Percentiles rank a stretch among this genome's conserved stretches.
phyloP scores from a whole-genome alignment of 1,284 basidiomycete species.

The Melampsora americana region DNA sequence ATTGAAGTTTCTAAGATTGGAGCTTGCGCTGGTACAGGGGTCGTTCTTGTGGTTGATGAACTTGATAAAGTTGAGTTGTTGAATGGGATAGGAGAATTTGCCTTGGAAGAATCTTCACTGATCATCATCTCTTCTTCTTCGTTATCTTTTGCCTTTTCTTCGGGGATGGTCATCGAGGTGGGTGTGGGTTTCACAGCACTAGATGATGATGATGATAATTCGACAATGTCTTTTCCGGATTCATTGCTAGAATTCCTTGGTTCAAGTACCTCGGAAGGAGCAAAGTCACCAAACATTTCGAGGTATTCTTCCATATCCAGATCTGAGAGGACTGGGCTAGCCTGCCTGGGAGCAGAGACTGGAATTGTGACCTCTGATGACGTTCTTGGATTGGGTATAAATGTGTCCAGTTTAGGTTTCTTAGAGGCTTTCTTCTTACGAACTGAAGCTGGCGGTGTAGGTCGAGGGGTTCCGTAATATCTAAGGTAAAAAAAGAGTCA shows the following conservation, averaged over 20 bases:
- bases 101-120: background rate
- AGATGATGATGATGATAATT: no score
- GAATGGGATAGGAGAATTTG: background rate
- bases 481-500: background rate
- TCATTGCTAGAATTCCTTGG: background rate
- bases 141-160: background rate
- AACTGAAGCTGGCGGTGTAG: conserved; percentile 1
- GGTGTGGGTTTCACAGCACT: background rate
- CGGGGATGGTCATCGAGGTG: background rate
- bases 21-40: background rate
- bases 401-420: background rate
- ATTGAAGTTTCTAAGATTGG: background rate
- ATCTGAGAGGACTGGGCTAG: conserved; percentile 24
- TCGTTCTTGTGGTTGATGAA: background rate
- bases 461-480: conserved; percentile 27
- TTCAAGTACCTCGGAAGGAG: background rate
- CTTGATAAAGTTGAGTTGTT: background rate
- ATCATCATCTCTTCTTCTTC: conserved; percentile 1
- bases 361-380: background rate
- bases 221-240: background rate
- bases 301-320: conserved; percentile 39
- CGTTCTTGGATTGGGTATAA: background rate
- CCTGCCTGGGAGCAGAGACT: background rate
- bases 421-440: conserved; percentile 11
- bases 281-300: conserved; percentile 11